phyloP scores from a whole-genome alignment of 2,329 filamentous ascomycete species.

The Phyllosticta capitalensis region DNA sequence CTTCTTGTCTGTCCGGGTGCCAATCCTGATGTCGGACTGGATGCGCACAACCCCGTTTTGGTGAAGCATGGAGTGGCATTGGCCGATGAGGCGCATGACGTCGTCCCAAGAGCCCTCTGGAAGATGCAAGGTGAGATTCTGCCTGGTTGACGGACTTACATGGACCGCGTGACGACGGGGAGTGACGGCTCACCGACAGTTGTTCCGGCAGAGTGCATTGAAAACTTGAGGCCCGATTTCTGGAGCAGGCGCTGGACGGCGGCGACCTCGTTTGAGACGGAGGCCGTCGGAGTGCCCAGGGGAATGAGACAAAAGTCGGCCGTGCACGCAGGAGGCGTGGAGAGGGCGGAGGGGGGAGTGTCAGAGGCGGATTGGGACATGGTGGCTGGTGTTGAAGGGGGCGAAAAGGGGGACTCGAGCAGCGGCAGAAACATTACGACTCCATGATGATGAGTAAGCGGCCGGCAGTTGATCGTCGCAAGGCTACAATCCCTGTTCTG shows the following conservation, averaged over 20 bases:
- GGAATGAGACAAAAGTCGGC: constrained; percentile 91
- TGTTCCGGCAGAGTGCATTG: constrained; percentile 89
- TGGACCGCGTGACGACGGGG: background rate
- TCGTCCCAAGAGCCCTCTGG: constrained; percentile 85
- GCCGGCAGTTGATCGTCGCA: background rate
- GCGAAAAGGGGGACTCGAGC: background rate
- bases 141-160: background rate
- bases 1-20: constrained; percentile 76
- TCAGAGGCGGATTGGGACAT: constrained; percentile 5
- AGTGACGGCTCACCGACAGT: constrained; percentile 51
- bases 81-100: constrained; percentile 53
- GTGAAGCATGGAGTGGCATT: constrained; percentile 31
- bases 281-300: constrained; percentile 47
- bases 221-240: constrained; percentile 69
- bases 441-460: background rate
- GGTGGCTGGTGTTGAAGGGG: background rate
- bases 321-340: constrained; percentile 64
- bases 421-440: background rate
- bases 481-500: background rate
- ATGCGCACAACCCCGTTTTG: constrained; percentile 47
- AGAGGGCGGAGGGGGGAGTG: constrained; percentile 16
- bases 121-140: background rate
- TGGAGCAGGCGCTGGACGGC: constrained; percentile 78
- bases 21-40: constrained; percentile 80
- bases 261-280: constrained; percentile 61